Percentiles rank a stretch among this genome's conserved stretches.
Evolutionary conservation across 768 basidiomycete species (phyloP).

Genomic region (Mycena vulgaris): DNA sequence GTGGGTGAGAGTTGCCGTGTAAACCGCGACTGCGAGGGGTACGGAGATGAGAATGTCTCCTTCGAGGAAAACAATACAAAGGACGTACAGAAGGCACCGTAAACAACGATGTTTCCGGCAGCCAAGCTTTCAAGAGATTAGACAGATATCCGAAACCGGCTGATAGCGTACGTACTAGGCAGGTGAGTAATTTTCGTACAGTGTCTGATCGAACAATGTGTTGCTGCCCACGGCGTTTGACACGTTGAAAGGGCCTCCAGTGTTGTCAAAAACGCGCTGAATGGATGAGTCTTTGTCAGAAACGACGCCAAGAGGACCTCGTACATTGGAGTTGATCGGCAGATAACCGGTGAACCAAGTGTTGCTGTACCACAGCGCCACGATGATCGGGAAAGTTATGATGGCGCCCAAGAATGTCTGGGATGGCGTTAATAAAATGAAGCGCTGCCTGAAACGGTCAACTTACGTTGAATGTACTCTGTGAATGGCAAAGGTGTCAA

Average conservation of each 20-base stretch:
- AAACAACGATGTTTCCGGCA: slow-evolving; percentile 48
- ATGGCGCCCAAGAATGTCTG: slow-evolving; percentile 27
- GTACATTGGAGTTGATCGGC: slow-evolving; percentile 57
- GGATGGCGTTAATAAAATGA: no score
- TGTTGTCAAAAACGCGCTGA: slow-evolving; percentile 57
- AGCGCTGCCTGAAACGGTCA: no score
- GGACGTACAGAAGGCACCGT: slow-evolving; percentile 43
- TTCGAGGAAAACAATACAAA: no score
- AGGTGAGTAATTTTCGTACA: slow-evolving; percentile 52
- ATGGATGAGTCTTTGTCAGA: no score
- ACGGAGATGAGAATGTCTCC: no score
- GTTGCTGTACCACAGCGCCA: slow-evolving; percentile 44
- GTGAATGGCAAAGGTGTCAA: no score
- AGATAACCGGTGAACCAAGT: slow-evolving; percentile 56
- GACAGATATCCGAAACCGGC: not conserved
- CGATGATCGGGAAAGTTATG: slow-evolving; percentile 27
- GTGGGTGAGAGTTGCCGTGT: slow-evolving; percentile 56
- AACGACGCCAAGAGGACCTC: no score
- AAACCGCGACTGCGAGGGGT: slow-evolving; percentile 37
- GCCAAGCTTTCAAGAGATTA: no score
- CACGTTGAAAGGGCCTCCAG: slow-evolving; percentile 58
- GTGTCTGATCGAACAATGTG: slow-evolving; percentile 49
- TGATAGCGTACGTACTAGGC: not conserved
- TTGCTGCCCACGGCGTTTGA: slow-evolving; percentile 52
- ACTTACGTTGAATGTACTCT: slow-evolving; percentile 39